Evolutionary conservation across 352 stramenopile species (phyloP), one percentile per base, ranked within the genome.

Genomic region (Aphanomyces astaci): DNA sequence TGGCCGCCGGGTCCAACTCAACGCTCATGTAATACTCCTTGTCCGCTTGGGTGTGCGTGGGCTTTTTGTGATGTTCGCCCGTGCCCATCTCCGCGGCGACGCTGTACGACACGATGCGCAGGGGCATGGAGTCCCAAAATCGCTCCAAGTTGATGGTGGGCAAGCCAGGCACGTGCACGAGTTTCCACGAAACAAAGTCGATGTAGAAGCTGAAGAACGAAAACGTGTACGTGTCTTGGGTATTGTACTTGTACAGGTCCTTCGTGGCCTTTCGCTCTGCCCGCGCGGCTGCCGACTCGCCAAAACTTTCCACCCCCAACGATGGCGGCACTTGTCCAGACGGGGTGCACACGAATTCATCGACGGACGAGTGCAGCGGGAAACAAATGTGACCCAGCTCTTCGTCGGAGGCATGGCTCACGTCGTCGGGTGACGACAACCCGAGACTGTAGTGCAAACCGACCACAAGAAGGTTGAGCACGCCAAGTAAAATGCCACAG

Each of bases 181-280:
- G 49, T 33, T 83, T 71, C 81, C 81, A 89, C 5, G 60, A 71
- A 4, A 68, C 51, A 52, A 89, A 89, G 54, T 89, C 79, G 66
- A 89, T 81, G 56, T 86, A 89, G 53, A 78, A 86, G 64, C 76
- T 87, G 69, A 87, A 80, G 63, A 89, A 88, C 52, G 86, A 79
- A 70, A 89, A 87, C 32, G 79, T 87, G 62, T 89, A 89, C 60
- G 79, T 87, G 71, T 82, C 77, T 25, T 48, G 72, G 9, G 81
- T 86, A 64, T 85, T 84, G 76, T 82, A 87, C 55, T 72, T 67
- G 71, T 82, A 87, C 55, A 77, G 64, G 0, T 72, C 65, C 24
- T 76, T 69, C 0, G 73, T 74, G 0, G 65, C 70, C 39, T 82
- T 81, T 24, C 76, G 75, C 22, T 74, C 70, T 1, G 71, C 48